A percentile compares a stretch with the other conserved stretches of the same genome.
Evolutionary conservation across 441 rosid genomes (phyloP).

Genomic region (Erodium moschatum): DNA sequence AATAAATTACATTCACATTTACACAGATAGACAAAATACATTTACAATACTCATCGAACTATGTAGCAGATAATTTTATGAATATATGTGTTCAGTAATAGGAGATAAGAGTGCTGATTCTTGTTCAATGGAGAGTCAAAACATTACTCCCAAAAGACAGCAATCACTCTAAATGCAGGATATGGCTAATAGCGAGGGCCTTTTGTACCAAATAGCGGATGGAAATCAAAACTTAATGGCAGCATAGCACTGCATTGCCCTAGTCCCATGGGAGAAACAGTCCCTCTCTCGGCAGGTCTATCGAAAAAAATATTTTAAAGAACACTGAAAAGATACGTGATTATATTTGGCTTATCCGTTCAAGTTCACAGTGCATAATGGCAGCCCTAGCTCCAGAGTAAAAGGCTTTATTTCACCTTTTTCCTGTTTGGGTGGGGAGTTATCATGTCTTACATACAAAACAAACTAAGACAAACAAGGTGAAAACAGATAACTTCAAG

Average conservation of each 20-base stretch:
- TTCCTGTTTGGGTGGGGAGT: neutral
- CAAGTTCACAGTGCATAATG: neutral
- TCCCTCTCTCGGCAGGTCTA: neutral
- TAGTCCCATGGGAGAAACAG: neutral
- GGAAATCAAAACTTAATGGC: slow-evolving; percentile 1
- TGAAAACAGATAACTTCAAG: neutral
- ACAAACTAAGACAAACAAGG: neutral
- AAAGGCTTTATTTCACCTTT: neutral
- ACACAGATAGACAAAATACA: too few species aligned
- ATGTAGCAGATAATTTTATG: neutral
- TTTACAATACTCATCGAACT: neutral
- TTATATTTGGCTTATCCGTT: neutral
- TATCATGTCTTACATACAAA: neutral
- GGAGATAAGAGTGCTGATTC: neutral
- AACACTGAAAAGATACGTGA: neutral
- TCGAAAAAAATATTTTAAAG: neutral
- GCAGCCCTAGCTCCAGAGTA: neutral
- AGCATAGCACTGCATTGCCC: neutral
- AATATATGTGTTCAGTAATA: neutral
- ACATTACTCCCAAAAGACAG: neutral
- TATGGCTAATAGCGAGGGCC: neutral
- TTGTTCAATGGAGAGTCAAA: neutral
- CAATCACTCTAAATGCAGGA: neutral
- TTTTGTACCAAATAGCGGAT: neutral
- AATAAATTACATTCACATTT: too few species aligned